These are phyloP conservation scores for Septoria linicola DNA, from an alignment of 2,329 filamentous ascomycete species.

Conservation along the genomic window DNA sequence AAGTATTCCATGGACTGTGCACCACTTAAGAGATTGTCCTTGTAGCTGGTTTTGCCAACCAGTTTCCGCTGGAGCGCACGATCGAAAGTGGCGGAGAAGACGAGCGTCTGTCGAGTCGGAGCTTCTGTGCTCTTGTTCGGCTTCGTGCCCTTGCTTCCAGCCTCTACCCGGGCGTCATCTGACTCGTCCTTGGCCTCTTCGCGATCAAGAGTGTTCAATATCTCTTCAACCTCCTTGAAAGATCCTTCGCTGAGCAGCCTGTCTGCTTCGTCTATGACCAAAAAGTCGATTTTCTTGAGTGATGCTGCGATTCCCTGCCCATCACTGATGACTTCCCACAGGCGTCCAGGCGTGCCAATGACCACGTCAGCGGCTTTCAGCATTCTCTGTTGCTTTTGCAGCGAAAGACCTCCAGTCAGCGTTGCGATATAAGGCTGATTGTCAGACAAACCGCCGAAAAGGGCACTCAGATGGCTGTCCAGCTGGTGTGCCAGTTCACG, in stretches of 20 bases:
- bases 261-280: conserved; percentile 94
- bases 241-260: conserved; percentile 86
- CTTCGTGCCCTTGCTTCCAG: neutral
- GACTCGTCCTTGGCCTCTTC: conserved; percentile 53
- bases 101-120: conserved; percentile 71
- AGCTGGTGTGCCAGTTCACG: conserved; percentile 92
- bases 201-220: conserved; percentile 75
- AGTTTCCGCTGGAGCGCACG: conserved; percentile 89
- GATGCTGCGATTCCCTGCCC: conserved; percentile 67
- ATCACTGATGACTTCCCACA: conserved; percentile 90
- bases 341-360: conserved; percentile 76
- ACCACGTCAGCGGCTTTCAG: conserved; percentile 83
- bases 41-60: conserved; percentile 67
- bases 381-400: conserved; percentile 91
- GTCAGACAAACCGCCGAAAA: conserved; percentile 68
- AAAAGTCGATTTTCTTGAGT: conserved; percentile 72
- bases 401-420: conserved; percentile 84
- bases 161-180: conserved; percentile 31
- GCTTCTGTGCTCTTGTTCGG: conserved; percentile 6
- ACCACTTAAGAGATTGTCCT: conserved; percentile 64
- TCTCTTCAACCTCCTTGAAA: conserved; percentile 91
- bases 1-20: conserved; percentile 74
- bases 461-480: conserved; percentile 72
- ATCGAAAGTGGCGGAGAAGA: conserved; percentile 96
- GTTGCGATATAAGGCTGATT: conserved; percentile 65